phyloP scores from a whole-genome alignment of 1,139 yeast genomes.

The Sugiyamaella xylanicola region DNA sequence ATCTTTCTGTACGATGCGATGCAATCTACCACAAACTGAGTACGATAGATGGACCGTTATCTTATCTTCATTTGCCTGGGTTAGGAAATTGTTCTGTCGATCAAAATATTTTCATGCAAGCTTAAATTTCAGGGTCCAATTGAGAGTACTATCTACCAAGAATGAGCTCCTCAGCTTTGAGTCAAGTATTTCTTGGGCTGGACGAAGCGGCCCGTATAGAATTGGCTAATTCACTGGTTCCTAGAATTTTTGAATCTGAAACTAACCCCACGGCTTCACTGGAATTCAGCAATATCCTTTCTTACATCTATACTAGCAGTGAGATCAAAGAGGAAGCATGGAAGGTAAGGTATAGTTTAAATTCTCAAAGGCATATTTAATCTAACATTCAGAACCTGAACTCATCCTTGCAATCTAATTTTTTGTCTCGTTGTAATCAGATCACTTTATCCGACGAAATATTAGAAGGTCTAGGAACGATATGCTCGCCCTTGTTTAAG shows the following conservation, averaged over 20 bases:
- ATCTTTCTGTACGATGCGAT: no score
- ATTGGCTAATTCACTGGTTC: slow-evolving; percentile 9
- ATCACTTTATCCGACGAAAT: not conserved
- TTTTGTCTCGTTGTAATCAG: not conserved
- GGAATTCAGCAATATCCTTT: slow-evolving; percentile 1
- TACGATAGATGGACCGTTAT: no score
- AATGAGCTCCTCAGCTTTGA: slow-evolving; percentile 8
- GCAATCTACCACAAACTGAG: no score
- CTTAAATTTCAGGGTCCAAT: not conserved
- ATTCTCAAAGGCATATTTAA: not conserved
- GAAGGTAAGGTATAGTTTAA: slow-evolving; percentile 4
- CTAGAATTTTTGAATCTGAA: slow-evolving; percentile 4
- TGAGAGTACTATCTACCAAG: not conserved
- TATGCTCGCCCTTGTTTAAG: slow-evolving; percentile 7
- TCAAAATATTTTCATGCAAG: slow-evolving; percentile 11
- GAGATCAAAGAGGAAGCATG: not conserved
- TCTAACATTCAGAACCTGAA: slow-evolving; percentile 2
- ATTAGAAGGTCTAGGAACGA: slow-evolving; percentile 6
- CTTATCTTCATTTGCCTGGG: slow-evolving; percentile 3
- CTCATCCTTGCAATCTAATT: not conserved
- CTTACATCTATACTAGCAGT: slow-evolving; percentile 5
- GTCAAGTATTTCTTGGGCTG: slow-evolving; percentile 9
- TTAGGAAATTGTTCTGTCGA: not conserved
- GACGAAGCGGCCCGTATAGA: slow-evolving; percentile 8
- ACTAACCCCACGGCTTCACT: not conserved